Evolutionary conservation across 768 basidiomycete genomes (phyloP).

Genomic region (Rhizopogon vesiculosus): DNA sequence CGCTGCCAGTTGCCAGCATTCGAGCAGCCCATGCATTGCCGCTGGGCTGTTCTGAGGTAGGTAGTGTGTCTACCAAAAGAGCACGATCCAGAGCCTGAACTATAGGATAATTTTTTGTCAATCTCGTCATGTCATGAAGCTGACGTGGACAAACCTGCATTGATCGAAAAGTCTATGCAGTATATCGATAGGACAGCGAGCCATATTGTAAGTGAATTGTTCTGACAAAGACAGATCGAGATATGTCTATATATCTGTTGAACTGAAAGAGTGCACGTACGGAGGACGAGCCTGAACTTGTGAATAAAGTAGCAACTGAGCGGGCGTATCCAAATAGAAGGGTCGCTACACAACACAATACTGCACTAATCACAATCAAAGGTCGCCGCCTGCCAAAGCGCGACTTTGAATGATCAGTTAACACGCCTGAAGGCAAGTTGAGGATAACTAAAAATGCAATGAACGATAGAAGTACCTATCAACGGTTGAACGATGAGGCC

Average conservation of each 20-base stretch:
- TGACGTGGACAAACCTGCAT: conserved; percentile 35
- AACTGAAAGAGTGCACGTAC: conserved; percentile 18
- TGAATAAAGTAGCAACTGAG: conserved; percentile 52
- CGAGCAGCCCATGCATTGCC: conserved; percentile 95
- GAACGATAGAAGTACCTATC: conserved; percentile 47
- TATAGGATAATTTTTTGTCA: conserved; percentile 17
- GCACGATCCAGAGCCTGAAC: conserved; percentile 91
- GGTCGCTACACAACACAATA: conserved; percentile 66
- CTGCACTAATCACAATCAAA: conserved; percentile 72
- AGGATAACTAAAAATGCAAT: not conserved
- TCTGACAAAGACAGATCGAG: conserved; percentile 30
- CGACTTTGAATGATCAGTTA: conserved; percentile 83
- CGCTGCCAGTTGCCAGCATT: conserved; percentile 86
- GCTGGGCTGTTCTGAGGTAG: conserved; percentile 66
- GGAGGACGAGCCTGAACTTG: conserved; percentile 24
- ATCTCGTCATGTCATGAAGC: not conserved
- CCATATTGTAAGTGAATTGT: conserved; percentile 63
- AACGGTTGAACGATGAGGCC: conserved; percentile 90
- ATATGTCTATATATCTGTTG: not conserved
- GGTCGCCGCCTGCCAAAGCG: conserved; percentile 83
- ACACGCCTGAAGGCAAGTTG: conserved; percentile 34
- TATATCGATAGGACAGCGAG: conserved; percentile 74
- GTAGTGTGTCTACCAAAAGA: conserved; percentile 81
- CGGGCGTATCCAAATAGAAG: conserved; percentile 81
- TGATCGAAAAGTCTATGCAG: conserved; percentile 61